A percentile compares a stretch with the other conserved stretches of the same genome.
phyloP scores from a whole-genome alignment of 73 alveolate species.

The Durusdinium trenchii region DNA sequence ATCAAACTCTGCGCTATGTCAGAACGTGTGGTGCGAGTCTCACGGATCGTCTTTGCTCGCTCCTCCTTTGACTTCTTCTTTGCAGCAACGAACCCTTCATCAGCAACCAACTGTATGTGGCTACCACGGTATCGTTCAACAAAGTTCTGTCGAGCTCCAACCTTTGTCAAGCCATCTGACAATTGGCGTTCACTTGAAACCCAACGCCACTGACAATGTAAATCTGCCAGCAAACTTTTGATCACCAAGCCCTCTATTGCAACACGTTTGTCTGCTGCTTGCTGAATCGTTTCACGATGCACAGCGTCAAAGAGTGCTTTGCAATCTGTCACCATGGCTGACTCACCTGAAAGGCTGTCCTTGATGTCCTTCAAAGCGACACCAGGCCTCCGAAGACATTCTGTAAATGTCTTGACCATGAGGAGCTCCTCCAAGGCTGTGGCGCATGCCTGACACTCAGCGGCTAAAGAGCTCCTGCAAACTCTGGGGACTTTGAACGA shows the following conservation, averaged over 20 bases:
- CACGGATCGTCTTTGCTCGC: background rate
- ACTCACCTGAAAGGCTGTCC: too few species aligned
- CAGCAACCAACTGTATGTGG: background rate
- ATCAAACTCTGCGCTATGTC: background rate
- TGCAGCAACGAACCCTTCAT: background rate
- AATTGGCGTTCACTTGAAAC: background rate
- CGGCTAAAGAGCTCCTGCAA: background rate
- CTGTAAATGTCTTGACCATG: background rate
- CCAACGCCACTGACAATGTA: background rate
- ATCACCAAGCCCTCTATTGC: background rate
- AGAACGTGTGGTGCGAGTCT: background rate
- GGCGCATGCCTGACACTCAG: background rate
- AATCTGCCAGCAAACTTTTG: background rate
- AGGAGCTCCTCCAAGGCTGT: constrained; percentile 19
- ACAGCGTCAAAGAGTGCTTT: background rate
- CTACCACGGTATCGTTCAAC: background rate
- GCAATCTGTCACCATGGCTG: background rate
- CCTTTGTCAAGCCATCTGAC: constrained; percentile 19
- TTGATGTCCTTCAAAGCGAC: background rate
- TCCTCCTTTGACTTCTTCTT: background rate
- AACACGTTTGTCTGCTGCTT: background rate
- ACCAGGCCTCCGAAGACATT: background rate
- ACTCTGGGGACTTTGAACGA: background rate
- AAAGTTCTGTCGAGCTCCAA: background rate
- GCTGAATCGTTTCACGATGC: background rate